phyloP scores from a whole-genome alignment of 208 protist species.

The Leishmania mexicana region DNA sequence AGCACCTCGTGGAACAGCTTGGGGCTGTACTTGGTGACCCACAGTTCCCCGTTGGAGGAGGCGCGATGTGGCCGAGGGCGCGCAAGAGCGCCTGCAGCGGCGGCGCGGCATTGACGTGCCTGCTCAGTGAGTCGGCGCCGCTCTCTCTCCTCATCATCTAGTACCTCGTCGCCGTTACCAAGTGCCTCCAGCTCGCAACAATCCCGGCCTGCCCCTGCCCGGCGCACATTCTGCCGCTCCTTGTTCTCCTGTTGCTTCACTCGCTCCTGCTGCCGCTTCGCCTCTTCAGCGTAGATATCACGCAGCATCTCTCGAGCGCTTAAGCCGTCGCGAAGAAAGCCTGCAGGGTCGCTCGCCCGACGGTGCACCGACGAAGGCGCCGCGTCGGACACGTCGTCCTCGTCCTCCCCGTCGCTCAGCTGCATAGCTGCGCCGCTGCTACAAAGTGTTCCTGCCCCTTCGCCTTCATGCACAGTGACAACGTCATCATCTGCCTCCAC shows the following conservation, averaged over 20 bases:
- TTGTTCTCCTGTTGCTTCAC: background rate
- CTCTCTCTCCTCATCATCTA: background rate
- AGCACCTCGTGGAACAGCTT: constrained; percentile 79
- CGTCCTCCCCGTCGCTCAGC: constrained; percentile 1
- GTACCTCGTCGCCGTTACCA: background rate
- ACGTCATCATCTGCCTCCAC: background rate
- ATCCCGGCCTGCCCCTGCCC: too few relatives aligned
- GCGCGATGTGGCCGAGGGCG: background rate
- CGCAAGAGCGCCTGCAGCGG: background rate
- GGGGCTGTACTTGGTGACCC: constrained; percentile 79
- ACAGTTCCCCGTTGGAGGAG: constrained; percentile 37
- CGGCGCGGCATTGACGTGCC: background rate
- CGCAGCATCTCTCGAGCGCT: constrained; percentile 23
- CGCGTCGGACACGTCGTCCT: background rate
- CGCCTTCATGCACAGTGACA: background rate
- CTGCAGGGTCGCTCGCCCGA: background rate
- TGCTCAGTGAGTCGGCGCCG: background rate
- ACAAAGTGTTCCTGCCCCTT: background rate
- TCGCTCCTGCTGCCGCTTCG: background rate
- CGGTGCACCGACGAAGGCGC: background rate
- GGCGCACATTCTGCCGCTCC: background rate
- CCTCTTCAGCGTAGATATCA: constrained; percentile 24
- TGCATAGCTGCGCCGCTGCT: background rate
- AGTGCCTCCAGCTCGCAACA: background rate
- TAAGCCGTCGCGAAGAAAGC: constrained; percentile 24